phyloP scores from a whole-genome alignment of 1,284 basidiomycete genomes.

The Prillingera fragicola region DNA sequence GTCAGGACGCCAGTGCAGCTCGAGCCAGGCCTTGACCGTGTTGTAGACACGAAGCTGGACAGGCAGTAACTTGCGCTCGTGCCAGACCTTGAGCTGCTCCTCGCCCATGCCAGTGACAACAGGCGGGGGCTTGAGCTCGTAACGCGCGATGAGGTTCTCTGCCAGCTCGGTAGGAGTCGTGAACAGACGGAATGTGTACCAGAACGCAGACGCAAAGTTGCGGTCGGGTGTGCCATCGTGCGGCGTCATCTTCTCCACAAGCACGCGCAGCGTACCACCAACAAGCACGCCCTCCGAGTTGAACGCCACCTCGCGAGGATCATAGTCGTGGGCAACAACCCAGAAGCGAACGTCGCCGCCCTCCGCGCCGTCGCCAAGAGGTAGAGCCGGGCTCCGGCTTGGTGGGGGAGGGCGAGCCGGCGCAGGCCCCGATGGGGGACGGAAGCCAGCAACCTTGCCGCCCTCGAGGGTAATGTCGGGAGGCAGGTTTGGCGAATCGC shows the following conservation, averaged over 20 bases:
- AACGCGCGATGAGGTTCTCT: slow-evolving; percentile 70
- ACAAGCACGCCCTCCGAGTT: slow-evolving; percentile 84
- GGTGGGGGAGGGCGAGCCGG: slow-evolving; percentile 4
- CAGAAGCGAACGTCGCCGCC: slow-evolving; percentile 37
- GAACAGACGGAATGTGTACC: slow-evolving; percentile 93
- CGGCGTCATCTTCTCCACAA: slow-evolving; percentile 95
- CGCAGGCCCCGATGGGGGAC: not conserved
- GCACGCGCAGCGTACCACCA: slow-evolving; percentile 78
- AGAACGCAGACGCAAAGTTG: slow-evolving; percentile 81
- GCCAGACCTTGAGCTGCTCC: slow-evolving; percentile 68
- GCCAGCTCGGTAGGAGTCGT: slow-evolving; percentile 71
- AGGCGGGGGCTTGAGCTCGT: slow-evolving; percentile 58
- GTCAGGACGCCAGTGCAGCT: slow-evolving; percentile 75
- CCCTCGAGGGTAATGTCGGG: slow-evolving; percentile 5
- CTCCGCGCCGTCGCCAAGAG: slow-evolving; percentile 5
- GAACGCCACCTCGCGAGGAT: slow-evolving; percentile 76
- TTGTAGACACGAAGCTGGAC: slow-evolving; percentile 85
- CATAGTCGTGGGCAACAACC: slow-evolving; percentile 46
- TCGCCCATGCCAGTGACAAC: slow-evolving; percentile 26
- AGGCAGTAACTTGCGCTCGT: slow-evolving; percentile 77
- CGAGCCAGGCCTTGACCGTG: slow-evolving; percentile 88
- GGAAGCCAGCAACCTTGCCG: slow-evolving; percentile 10
- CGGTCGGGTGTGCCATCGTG: slow-evolving; percentile 78
- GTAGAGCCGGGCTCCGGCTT: slow-evolving; percentile 1
- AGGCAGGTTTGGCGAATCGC: too few species aligned